Evolutionary conservation across 768 basidiomycete genomes (phyloP).

Genomic region (Mycena amicta): DNA sequence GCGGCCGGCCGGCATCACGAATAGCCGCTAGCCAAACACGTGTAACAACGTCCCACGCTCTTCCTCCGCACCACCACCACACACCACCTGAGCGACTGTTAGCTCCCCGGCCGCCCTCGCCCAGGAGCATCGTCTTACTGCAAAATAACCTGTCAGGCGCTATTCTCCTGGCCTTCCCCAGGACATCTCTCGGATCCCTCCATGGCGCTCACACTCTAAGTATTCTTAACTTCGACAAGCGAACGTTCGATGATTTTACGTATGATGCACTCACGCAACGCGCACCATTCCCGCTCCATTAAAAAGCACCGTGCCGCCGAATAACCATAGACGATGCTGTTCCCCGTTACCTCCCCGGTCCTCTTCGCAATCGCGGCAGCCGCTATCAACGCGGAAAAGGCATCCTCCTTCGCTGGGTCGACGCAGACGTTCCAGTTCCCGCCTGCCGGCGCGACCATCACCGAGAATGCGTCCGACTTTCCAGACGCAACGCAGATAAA

Average conservation of each 20-base stretch:
- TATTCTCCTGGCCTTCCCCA: too few relatives aligned
- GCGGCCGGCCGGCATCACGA: too few relatives aligned
- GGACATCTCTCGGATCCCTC: too few relatives aligned
- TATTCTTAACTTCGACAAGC: neutral
- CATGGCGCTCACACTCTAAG: too few relatives aligned
- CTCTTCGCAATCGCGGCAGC: neutral
- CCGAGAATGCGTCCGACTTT: conserved; percentile 41
- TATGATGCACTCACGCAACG: neutral
- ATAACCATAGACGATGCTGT: neutral
- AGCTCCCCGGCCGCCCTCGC: too few relatives aligned
- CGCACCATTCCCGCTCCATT: neutral
- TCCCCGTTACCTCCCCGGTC: neutral
- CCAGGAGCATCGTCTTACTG: too few relatives aligned
- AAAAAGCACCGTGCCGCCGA: neutral
- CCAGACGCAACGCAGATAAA: conserved; percentile 45
- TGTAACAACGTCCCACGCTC: too few relatives aligned
- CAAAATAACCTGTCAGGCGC: too few relatives aligned
- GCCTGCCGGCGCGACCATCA: conserved; percentile 41
- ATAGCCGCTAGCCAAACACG: too few relatives aligned
- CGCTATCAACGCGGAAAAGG: neutral
- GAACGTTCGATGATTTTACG: neutral
- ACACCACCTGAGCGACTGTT: too few relatives aligned
- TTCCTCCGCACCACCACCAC: too few relatives aligned
- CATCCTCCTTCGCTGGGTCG: conserved; percentile 45
- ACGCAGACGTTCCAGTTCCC: conserved; percentile 45